Base-by-base conservation (phyloP, 257 asterid genomes). In the Leonotis leonurus region DNA sequence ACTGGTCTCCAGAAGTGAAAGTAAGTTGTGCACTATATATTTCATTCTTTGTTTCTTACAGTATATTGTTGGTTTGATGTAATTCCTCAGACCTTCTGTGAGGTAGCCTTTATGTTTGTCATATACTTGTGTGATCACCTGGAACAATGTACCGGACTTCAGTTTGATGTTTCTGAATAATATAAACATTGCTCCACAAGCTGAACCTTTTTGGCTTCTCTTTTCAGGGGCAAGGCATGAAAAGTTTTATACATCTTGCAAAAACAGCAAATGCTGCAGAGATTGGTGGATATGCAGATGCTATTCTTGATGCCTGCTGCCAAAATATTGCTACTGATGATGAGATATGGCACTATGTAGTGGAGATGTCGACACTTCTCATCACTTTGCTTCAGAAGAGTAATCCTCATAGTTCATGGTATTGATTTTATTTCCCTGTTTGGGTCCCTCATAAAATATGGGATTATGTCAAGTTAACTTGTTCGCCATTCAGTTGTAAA, bases 1-100 rank as follows among this genome's bases (percentile, higher is more conserved):
- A 93, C 76, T 89, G 99, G 99, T 93, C 95, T 20, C 83, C 95
- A 0, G 85, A 86, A 78, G 99, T 93, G 51, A 93, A 93, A 75
- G 99, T 93, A 62, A 55, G 91, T 67, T 56, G 26, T 60, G 27
- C 65, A 51, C 37, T 39, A 2, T 9, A 45, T 40, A 17, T 35
- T 45, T 50, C 26, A 8, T 27, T 62, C 24, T 44, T 10, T 16
- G 1, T 55, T 9, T 53, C 22, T 24, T 55, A 45, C 52, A 3
- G 18, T 37, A 40, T 41, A 46, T 44, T 39, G 5, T 60, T 33
- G 48, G 25, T 54, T 41, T 41, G 40, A n/a, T n/a, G n/a, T n/a
- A n/a, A n/a, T n/a, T n/a, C n/a, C n/a, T n/a, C n/a, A n/a, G n/a
- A n/a, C n/a, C n/a, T n/a, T n/a, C n/a, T n/a, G n/a, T n/a, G n/a